phyloP scores from a whole-genome alignment of 805 yeast species.

The Monosporozyma yasuniensis region DNA sequence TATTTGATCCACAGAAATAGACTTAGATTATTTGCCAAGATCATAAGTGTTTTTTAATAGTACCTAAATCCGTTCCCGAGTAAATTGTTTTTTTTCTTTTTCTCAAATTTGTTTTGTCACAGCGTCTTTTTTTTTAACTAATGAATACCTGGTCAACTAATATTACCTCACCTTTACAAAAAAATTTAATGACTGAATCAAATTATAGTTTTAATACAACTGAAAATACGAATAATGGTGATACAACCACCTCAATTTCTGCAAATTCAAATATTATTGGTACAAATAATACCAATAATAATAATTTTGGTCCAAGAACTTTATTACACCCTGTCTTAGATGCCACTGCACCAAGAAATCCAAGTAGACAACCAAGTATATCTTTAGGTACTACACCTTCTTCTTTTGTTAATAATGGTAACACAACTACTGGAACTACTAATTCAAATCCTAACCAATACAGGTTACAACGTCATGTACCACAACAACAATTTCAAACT shows the following conservation, averaged over 20 bases:
- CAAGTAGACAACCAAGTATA: background rate
- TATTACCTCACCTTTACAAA: background rate
- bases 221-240: background rate
- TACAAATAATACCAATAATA: background rate
- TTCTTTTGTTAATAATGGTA: background rate
- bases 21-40: no score
- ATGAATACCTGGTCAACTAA: no score
- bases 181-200: background rate
- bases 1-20: no score
- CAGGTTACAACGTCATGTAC: background rate
- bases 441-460: background rate
- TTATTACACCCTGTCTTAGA: background rate
- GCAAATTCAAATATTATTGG: background rate
- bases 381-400: background rate
- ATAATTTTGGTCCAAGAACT: background rate
- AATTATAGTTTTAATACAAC: background rate
- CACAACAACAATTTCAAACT: background rate
- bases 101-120: no score
- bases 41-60: no score
- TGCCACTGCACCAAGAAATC: background rate
- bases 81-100: no score
- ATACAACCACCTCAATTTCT: background rate
- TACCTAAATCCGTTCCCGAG: no score
- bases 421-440: background rate
- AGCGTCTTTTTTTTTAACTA: no score